These are phyloP conservation scores for Phytophthora capsici DNA, from an alignment of 352 stramenopile species.

Conservation along the genomic window DNA sequence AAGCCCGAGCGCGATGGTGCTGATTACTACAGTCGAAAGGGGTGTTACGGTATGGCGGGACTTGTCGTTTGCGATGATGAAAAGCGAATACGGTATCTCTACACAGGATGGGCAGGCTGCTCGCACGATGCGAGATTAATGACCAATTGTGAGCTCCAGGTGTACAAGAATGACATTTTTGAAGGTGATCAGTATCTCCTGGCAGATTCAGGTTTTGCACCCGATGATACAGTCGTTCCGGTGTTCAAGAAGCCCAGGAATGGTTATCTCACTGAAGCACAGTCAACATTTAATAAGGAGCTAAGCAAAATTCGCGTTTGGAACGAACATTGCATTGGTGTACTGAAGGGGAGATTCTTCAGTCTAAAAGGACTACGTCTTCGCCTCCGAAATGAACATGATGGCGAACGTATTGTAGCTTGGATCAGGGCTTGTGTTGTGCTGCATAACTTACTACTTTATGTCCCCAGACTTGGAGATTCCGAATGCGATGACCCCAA, in stretches of 20 bases:
- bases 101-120: conserved; percentile 1
- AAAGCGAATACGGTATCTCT: conserved; percentile 7
- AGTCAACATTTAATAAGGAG: conserved; percentile 8
- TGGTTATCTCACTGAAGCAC: background rate
- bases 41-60: too few relatives aligned
- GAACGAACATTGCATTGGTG: too few relatives aligned
- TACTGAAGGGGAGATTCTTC: too few relatives aligned
- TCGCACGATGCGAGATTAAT: background rate
- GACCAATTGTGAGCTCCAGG: conserved; percentile 11
- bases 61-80: conserved; percentile 3
- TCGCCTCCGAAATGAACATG: too few relatives aligned
- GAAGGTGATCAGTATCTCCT: conserved; percentile 8
- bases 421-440: conserved; percentile 16
- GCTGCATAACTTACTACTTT: conserved; percentile 10
- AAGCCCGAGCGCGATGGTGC: conserved; percentile 19
- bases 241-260: conserved; percentile 4
- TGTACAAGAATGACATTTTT: conserved; percentile 12
- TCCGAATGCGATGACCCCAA: conserved; percentile 7
- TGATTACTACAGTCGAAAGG: conserved; percentile 33
- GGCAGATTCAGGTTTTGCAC: conserved; percentile 8
- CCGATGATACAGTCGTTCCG: conserved; percentile 3
- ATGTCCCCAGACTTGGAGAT: background rate
- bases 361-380: too few relatives aligned
- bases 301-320: too few relatives aligned
- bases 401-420: conserved; percentile 1